A percentile compares a stretch with the other conserved stretches of the same genome.
phyloP scores from a whole-genome alignment of 805 yeast species.

The Danielia reshetovae region DNA sequence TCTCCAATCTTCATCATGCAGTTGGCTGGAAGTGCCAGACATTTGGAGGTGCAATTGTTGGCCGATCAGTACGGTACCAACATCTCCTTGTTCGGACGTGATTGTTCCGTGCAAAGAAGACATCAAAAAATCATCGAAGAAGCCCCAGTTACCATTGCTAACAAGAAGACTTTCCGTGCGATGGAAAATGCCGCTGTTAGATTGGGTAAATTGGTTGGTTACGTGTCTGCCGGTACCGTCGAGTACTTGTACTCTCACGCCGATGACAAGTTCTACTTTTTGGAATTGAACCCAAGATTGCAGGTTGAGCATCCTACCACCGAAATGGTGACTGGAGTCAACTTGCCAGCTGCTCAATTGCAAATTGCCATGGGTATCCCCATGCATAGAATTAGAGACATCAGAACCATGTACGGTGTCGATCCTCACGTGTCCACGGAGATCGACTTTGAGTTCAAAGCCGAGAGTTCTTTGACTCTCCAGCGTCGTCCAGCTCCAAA shows the following conservation, averaged over 20 bases:
- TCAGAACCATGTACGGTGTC: conserved; percentile 88
- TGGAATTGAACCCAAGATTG: conserved; percentile 96
- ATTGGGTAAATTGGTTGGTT: conserved; percentile 94
- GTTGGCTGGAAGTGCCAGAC: conserved; percentile 96
- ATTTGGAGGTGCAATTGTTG: conserved; percentile 93
- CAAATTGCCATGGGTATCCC: conserved; percentile 99
- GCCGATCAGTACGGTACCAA: conserved; percentile 99
- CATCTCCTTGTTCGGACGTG: conserved; percentile 96
- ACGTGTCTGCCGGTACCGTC: conserved; percentile 98
- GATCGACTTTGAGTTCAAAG: conserved; percentile 84
- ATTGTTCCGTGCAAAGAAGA: conserved; percentile 99
- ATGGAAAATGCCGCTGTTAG: conserved; percentile 99
- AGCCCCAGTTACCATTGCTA: conserved; percentile 97
- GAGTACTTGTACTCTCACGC: conserved; percentile 93
- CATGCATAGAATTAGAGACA: conserved; percentile 89
- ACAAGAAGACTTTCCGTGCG: conserved; percentile 72
- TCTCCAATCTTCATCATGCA: conserved; percentile 98
- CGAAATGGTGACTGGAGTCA: conserved; percentile 98
- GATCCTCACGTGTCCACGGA: conserved; percentile 90
- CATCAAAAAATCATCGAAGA: conserved; percentile 99
- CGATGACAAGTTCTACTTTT: conserved; percentile 91
- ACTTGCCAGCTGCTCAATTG: conserved; percentile 96
- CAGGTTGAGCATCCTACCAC: conserved; percentile 99
- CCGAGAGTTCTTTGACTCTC: conserved; percentile 63
- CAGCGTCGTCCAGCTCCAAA: conserved; percentile 94